Base-by-base conservation (phyloP, 768 basidiomycete genomes). In the Boletus subparvulus region DNA sequence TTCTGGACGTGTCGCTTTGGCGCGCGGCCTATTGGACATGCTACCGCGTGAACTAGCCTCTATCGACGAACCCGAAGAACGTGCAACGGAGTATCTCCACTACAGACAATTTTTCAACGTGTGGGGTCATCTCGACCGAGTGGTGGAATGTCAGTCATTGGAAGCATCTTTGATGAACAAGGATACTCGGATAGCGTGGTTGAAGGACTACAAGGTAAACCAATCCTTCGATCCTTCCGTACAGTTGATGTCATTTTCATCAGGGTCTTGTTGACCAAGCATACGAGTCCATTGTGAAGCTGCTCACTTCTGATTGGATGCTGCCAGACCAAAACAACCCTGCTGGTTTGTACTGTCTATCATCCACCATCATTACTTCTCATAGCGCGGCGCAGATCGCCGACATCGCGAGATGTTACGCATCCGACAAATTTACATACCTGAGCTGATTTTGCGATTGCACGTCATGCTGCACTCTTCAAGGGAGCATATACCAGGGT, bases 381-480 rank as follows among this genome's bases (percentile, higher is more conserved):
- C 26, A 63, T 47, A 10, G n/a, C n/a, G 4, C n/a, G 44, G 5
- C 81, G 83, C 73, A 41, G 81, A 85, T 46, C 80, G 79, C 8
- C 79, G 88, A 28, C 77, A 77, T 24, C 76, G 77, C 21, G 92
- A 95, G 59, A 80, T 96, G 45, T 73, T 82, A 13, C 83, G 88
- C n/a, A 88, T 96, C 50, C 84, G 94, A 41, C 87, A 94, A 64
- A 84, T 95, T 32, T 95, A 88, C 71, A 77, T 97, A 26, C 96
- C 94, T 0, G 94, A 97, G 68, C 79, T 98, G 21, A 83, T 98
- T 62, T 79, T 98, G 60, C 85, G 92, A 21, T 75, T 98, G 3
- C 94, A 98, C 66, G 77, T 81, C 43, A 74, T 88, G 48, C 74
- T 98, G 12, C 80, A 83, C 56, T 73, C 77, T 35, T 92, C 93